Conservation (phyloP, 1,284 basidiomycete species). For the Coniferiporia weirii region DNA sequence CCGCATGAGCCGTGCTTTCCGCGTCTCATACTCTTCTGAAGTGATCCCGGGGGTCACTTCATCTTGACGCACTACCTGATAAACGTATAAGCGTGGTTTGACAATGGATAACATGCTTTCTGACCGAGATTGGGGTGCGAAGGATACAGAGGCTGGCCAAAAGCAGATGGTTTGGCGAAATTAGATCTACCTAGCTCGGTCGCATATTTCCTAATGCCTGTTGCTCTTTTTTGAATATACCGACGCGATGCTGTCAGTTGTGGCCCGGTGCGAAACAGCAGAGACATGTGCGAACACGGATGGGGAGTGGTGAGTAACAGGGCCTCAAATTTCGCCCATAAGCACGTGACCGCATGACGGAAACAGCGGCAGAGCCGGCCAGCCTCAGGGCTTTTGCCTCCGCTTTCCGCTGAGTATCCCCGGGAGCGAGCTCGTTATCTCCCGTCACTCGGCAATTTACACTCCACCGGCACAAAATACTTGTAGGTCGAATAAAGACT, state of each 20-base stretch:
- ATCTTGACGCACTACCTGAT: constrained; percentile 39
- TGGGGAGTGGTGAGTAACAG: not conserved
- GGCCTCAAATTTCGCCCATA: not conserved
- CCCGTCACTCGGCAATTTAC: no score
- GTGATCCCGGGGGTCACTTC: constrained; percentile 88
- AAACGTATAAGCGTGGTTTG: constrained; percentile 15
- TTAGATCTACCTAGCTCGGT: constrained; percentile 25
- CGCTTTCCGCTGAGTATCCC: no score
- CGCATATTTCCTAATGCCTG: constrained; percentile 28
- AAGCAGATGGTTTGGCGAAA: constrained; percentile 54
- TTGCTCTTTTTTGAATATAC: not conserved
- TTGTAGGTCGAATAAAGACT: no score
- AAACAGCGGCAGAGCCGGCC: no score
- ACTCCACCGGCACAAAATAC: no score
- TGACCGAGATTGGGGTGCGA: constrained; percentile 78
- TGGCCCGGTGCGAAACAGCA: not conserved
- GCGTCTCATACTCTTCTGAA: constrained; percentile 75
- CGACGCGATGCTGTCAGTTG: not conserved
- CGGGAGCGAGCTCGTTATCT: no score
- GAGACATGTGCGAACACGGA: not conserved
- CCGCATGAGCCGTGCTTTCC: constrained; percentile 73
- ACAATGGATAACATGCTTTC: constrained; percentile 22
- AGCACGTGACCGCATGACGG: no score
- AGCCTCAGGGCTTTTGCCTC: no score
- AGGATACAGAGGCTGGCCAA: constrained; percentile 71